Conservation (phyloP, 2,329 filamentous ascomycete genomes). For the Rhynchosporium agropyri region DNA sequence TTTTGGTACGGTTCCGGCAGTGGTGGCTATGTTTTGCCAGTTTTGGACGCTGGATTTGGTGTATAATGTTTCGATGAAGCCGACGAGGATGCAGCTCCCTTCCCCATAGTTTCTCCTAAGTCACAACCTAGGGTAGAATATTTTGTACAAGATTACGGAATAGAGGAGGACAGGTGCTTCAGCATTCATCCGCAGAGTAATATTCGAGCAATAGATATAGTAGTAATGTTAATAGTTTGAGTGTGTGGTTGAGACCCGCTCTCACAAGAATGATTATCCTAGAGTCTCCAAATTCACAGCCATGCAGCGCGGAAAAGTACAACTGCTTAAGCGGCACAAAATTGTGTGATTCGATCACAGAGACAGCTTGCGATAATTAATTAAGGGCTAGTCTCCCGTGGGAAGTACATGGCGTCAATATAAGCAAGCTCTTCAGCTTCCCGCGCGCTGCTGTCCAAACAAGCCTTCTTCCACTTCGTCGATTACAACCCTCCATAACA, state of each 20-base stretch:
- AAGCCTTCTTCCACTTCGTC: not conserved
- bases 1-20: slow-evolving; percentile 67
- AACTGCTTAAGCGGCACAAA: not conserved
- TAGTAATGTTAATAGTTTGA: not conserved
- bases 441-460: not conserved
- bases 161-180: not conserved
- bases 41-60: slow-evolving; percentile 71
- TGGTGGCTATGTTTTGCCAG: slow-evolving; percentile 69
- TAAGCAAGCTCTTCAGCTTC: not conserved
- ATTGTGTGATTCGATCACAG: not conserved
- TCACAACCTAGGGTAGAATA: slow-evolving; percentile 43
- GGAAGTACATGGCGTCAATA: not conserved
- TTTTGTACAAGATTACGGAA: not conserved
- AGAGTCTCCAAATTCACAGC: too few species aligned
- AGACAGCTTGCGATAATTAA: not conserved
- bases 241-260: not conserved
- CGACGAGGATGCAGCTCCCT: slow-evolving; percentile 13
- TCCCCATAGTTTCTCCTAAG: not conserved
- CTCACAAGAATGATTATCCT: not conserved
- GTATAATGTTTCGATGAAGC: slow-evolving; percentile 75
- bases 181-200: not conserved
- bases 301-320: too few species aligned
- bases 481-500: not conserved
- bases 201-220: not conserved
- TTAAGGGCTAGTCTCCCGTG: not conserved